phyloP scores from a whole-genome alignment of 495 filamentous ascomycete species.

The Hypoxylon lienhwacheense region DNA sequence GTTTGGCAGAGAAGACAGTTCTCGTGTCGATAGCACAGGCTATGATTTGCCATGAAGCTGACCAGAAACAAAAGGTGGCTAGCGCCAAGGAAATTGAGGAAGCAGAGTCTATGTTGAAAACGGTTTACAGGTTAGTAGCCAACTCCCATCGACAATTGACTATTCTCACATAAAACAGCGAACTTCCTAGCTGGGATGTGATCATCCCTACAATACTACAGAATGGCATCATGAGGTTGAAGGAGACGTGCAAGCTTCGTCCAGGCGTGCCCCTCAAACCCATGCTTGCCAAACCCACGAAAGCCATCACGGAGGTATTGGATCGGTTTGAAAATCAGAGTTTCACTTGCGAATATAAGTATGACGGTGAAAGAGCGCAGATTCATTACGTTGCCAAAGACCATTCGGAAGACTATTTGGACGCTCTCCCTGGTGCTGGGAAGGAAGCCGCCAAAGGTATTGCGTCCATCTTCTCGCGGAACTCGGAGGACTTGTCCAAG shows the following conservation, averaged over 20 bases:
- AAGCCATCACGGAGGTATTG: conserved; percentile 97
- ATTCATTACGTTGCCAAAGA: conserved; percentile 95
- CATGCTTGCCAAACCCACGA: conserved; percentile 98
- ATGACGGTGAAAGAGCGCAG: conserved; percentile 94
- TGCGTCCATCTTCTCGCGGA: conserved; percentile 91
- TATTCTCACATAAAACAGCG: conserved; percentile 52
- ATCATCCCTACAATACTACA: conserved; percentile 88
- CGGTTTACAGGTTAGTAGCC: conserved; percentile 76
- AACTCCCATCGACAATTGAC: not conserved
- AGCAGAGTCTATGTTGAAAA: conserved; percentile 82
- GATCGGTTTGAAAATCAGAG: conserved; percentile 94
- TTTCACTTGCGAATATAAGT: conserved; percentile 99
- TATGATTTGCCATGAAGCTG: conserved; percentile 77
- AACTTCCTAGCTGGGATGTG: conserved; percentile 92
- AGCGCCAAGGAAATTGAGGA: conserved; percentile 74
- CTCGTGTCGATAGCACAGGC: conserved; percentile 87
- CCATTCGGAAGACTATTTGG: conserved; percentile 59
- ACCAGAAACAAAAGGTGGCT: conserved; percentile 64
- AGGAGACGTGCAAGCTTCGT: conserved; percentile 85
- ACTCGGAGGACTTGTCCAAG: conserved; percentile 93
- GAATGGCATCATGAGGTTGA: conserved; percentile 78
- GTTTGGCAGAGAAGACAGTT: conserved; percentile 89
- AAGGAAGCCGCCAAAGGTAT: conserved; percentile 64
- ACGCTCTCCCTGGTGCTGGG: conserved; percentile 55
- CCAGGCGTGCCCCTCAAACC: conserved; percentile 95